These are phyloP conservation scores for Cytospora schulzeri DNA, from an alignment of 2,329 filamentous ascomycete genomes.

Conservation along the genomic window DNA sequence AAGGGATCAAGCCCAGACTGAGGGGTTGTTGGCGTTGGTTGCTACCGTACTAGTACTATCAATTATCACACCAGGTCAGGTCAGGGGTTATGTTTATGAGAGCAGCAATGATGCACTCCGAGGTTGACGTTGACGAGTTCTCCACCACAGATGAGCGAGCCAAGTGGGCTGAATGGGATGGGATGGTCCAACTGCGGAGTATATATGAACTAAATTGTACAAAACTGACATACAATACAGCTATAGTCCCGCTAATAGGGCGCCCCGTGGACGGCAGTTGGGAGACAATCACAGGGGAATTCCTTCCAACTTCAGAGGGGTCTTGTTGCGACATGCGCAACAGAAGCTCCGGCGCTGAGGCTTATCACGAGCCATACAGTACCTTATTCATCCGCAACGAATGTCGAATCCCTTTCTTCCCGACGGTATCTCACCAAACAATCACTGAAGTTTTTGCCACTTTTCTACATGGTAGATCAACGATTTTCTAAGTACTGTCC, in stretches of 20 bases:
- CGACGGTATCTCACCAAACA: no score
- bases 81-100: not conserved
- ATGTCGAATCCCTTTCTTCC: no score
- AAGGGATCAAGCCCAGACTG: not conserved
- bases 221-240: not conserved
- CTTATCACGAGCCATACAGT: no score
- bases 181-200: not conserved
- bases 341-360: not conserved
- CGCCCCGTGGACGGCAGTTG: not conserved
- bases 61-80: not conserved
- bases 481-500: no score
- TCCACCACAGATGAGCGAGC: not conserved
- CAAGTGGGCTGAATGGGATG: not conserved
- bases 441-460: no score
- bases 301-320: constrained; percentile 9
- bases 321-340: not conserved
- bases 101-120: not conserved
- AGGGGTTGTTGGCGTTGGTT: not conserved
- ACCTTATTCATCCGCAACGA: no score
- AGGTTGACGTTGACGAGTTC: not conserved
- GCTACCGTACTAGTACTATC: no score
- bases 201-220: not conserved
- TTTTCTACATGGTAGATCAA: no score
- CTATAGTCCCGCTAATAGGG: not conserved
- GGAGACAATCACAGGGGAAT: not conserved